Evolutionary conservation across 306 rosid species (phyloP).

Genomic region (Acacia crassicarpa): DNA sequence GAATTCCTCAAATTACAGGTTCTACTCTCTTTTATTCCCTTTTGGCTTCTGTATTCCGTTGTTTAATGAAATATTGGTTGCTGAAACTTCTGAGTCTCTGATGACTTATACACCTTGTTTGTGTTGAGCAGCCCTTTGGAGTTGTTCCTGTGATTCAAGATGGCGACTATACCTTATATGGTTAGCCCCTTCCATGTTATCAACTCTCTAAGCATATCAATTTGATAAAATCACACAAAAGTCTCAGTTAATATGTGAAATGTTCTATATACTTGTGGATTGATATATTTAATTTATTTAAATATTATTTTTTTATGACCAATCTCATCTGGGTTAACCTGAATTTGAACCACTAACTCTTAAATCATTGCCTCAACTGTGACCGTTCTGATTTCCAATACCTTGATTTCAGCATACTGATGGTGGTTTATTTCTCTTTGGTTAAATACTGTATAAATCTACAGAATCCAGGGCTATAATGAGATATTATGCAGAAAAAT

Average conservation of each 20-base stretch:
- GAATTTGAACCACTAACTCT: too few species aligned
- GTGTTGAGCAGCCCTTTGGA: slow-evolving; percentile 29
- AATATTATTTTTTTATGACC: too few species aligned
- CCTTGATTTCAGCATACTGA: too few species aligned
- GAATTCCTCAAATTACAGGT: slow-evolving; percentile 37
- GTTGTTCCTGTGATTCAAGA: slow-evolving; percentile 34
- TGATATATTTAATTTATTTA: too few species aligned
- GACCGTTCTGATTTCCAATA: too few species aligned
- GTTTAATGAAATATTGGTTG: background rate
- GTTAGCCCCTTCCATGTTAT: background rate
- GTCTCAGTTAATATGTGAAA: too few species aligned
- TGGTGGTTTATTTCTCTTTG: background rate
- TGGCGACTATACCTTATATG: slow-evolving; percentile 32
- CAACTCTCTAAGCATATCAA: background rate
- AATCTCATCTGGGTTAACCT: too few species aligned
- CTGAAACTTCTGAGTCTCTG: background rate
- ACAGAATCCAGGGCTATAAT: slow-evolving; percentile 59
- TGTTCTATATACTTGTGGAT: too few species aligned
- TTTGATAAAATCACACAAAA: too few species aligned
- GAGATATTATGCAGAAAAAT: slow-evolving; percentile 53
- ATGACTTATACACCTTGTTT: background rate
- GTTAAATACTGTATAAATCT: background rate
- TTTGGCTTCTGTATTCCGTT: background rate
- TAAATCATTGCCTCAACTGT: too few species aligned
- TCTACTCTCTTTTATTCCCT: background rate